Base-by-base conservation (phyloP, 1,284 basidiomycete species). In the Fomitopsis schrenkii region DNA sequence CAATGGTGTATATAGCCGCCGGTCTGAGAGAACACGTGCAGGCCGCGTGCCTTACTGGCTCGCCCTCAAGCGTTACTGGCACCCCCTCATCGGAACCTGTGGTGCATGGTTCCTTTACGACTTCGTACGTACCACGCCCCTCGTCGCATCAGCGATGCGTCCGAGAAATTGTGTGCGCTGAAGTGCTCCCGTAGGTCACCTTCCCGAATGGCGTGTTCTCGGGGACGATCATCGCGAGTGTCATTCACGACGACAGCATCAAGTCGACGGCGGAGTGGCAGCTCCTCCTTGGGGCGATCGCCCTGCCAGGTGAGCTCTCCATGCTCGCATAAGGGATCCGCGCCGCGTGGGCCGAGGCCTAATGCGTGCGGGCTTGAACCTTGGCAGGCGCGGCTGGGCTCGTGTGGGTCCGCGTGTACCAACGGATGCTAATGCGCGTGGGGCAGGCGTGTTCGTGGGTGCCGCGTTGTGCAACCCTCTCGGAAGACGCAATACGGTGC, bases 61-160 rank as follows among this genome's bases (percentile, higher is more conserved):
- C 26, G 84, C 85, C 14, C 2, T 90, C 55, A 84, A 80, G 67
- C 77, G 81, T 35, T 92, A 93, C 70, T 91, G 90, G 90, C 83
- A 75, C 64, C 57, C 83, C 2, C 72, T 91, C 38, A 82, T 89
- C 63, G 89, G 89, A 15, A 91, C 88, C 2, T 86, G 83, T 62
- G 88, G 87, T 26, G 85, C 88, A 56, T 91, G 89, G 85, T 86
- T 90, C 73, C 77, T 88, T 57, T 92, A 90, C 68, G 88, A 91
- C 72, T 89, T 89, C 61, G 86, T 85, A 67, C 68, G 77, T 66
- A 15, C 9, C 8, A 10, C 1, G 45, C 26, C 26, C 8, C 45
- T 19, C 45, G 22, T 15, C 48, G 44, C 56, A 22, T 22, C 22
- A 46, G 22, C 5, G 33, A 41, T 42, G 9, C n/a, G 33, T 26